phyloP scores from a whole-genome alignment of 495 filamentous ascomycete genomes.

The Penicillium taxi region DNA sequence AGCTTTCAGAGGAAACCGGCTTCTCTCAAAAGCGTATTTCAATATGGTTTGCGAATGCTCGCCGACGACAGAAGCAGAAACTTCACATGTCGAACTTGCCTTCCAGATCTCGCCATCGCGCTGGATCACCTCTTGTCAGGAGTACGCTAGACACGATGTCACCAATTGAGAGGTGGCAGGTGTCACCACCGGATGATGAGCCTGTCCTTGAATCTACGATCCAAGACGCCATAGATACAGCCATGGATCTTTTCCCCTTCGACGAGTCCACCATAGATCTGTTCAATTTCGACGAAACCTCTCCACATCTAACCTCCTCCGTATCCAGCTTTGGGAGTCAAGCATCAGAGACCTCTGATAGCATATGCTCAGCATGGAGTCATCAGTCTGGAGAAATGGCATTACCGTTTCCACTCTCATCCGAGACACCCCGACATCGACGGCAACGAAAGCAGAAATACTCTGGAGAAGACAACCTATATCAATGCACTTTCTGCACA shows the following conservation, averaged over 20 bases:
- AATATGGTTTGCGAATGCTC: conserved; percentile 40
- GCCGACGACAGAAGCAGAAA: conserved; percentile 41
- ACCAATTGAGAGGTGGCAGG: conserved; percentile 72
- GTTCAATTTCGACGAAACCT: conserved; percentile 18
- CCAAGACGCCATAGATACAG: conserved; percentile 35
- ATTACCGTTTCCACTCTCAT: conserved; percentile 14
- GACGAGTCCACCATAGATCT: conserved; percentile 15
- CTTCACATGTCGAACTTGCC: conserved; percentile 40
- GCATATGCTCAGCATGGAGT: conserved; percentile 36
- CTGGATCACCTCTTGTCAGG: conserved; percentile 31
- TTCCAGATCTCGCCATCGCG: conserved; percentile 38
- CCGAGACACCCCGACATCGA: conserved; percentile 6
- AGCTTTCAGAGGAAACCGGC: conserved; percentile 26
- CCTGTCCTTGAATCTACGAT: conserved; percentile 25
- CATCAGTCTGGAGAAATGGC: conserved; percentile 37
- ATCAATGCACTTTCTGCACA: conserved; percentile 79
- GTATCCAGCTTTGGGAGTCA: conserved; percentile 25
- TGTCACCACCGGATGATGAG: conserved; percentile 71
- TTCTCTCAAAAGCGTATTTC: conserved; percentile 30
- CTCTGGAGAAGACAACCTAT: conserved; percentile 43
- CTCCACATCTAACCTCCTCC: conserved; percentile 23
- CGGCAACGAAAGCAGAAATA: conserved; percentile 39
- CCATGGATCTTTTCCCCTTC: conserved; percentile 42
- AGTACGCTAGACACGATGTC: conserved; percentile 48
- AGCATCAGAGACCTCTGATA: conserved; percentile 28